phyloP scores from a whole-genome alignment of 2,329 filamentous ascomycete species.

The Sodiomyces alkalinus region DNA sequence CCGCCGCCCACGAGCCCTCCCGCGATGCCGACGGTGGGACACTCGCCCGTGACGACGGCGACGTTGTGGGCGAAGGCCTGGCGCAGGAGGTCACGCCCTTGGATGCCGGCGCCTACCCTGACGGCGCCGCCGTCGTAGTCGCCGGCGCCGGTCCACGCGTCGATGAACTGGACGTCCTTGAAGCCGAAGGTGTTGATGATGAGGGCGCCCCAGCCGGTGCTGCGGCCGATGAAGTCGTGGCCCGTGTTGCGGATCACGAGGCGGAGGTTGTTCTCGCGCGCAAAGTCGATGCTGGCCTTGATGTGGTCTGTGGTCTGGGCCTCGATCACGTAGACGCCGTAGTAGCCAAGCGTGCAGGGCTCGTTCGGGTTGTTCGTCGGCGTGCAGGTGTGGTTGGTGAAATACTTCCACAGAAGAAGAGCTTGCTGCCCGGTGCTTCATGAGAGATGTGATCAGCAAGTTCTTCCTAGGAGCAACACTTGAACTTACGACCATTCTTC shows the following conservation, averaged over 20 bases:
- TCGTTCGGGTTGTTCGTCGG: slow-evolving; percentile 16
- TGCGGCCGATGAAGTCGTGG: slow-evolving; percentile 42
- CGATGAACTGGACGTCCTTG: slow-evolving; percentile 26
- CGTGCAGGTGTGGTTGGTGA: slow-evolving; percentile 24
- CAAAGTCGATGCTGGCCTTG: slow-evolving; percentile 17
- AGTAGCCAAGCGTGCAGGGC: slow-evolving; percentile 23
- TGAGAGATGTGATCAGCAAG: background rate
- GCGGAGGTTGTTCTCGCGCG: slow-evolving; percentile 26
- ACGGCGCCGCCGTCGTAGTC: slow-evolving; percentile 34
- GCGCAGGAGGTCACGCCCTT: slow-evolving; percentile 26
- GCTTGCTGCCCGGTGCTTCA: slow-evolving; percentile 14
- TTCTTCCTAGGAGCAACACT: background rate
- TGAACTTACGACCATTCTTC: slow-evolving; percentile 21
- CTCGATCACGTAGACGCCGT: slow-evolving; percentile 18
- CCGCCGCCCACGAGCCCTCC: slow-evolving; percentile 48
- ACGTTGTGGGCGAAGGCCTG: slow-evolving; percentile 24
- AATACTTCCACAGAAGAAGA: slow-evolving; percentile 24
- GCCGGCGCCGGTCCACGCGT: slow-evolving; percentile 16
- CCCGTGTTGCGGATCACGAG: slow-evolving; percentile 41
- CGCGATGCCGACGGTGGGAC: slow-evolving; percentile 39
- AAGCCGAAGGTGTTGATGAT: slow-evolving; percentile 42
- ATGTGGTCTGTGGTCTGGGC: slow-evolving; percentile 10
- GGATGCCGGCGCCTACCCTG: slow-evolving; percentile 38
- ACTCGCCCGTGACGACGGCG: slow-evolving; percentile 35
- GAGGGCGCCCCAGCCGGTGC: slow-evolving; percentile 43